These are phyloP conservation scores for Penicillium sp. DNA, from an alignment of 2,329 filamentous ascomycete genomes.

Conservation along the genomic window DNA sequence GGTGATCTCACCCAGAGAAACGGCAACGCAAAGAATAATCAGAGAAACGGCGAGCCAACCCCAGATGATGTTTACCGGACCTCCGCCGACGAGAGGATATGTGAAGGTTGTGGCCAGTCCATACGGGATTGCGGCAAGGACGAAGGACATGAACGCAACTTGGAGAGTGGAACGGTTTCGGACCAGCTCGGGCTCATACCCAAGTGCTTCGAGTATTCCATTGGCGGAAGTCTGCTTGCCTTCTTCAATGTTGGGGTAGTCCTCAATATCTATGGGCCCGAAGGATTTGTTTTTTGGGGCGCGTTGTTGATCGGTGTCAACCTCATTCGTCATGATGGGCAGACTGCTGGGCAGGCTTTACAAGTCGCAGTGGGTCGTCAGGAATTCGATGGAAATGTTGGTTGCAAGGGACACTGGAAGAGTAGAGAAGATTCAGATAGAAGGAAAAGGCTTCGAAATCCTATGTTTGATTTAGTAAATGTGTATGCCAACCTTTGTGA, in stretches of 20 bases:
- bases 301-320: background rate
- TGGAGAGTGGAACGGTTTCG: constrained; percentile 53
- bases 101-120: constrained; percentile 67
- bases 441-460: background rate
- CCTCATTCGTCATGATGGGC: constrained; percentile 4
- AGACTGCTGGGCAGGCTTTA: background rate
- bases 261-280: constrained; percentile 1
- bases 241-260: constrained; percentile 8
- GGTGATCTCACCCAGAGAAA: constrained; percentile 67
- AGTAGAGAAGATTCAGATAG: background rate
- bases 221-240: constrained; percentile 16
- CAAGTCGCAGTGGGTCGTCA: background rate
- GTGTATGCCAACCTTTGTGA: background rate
- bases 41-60: constrained; percentile 66
- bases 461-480: background rate
- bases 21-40: constrained; percentile 62
- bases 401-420: background rate
- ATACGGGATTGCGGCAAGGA: constrained; percentile 70
- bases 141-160: constrained; percentile 49
- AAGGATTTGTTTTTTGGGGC: background rate
- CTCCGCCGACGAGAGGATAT: constrained; percentile 66
- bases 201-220: constrained; percentile 47
- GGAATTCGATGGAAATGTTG: background rate
- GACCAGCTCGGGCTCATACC: constrained; percentile 65
- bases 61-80: constrained; percentile 68